Conservation (phyloP, 129 eudicot species). For the Pseudognaphalium luteoalbum region DNA sequence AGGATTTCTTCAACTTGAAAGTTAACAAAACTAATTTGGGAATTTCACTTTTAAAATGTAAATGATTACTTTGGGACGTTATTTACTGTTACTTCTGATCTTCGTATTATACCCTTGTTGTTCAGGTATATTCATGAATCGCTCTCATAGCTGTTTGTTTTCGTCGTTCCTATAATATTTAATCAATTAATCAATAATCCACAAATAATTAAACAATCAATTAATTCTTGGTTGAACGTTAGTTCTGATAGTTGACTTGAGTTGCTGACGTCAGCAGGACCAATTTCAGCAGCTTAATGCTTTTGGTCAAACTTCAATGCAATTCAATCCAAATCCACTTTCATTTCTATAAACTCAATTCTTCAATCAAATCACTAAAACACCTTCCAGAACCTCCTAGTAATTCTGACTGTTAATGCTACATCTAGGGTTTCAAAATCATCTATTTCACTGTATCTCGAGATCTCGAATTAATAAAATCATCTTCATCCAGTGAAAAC, state of each 20-base stretch:
- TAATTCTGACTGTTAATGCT: too few species aligned
- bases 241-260: too few species aligned
- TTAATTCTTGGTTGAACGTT: background rate
- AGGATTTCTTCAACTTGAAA: too few species aligned
- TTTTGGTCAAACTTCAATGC: constrained; percentile 8
- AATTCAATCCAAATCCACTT: background rate
- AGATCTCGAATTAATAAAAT: too few species aligned
- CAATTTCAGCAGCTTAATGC: background rate
- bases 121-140: background rate
- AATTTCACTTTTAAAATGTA: too few species aligned
- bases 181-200: too few species aligned
- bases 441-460: background rate
- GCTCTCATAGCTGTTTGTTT: background rate
- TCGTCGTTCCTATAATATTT: background rate
- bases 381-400: too few species aligned
- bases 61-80: too few species aligned
- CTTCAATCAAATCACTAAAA: background rate
- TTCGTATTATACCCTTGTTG: background rate
- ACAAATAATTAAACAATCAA: too few species aligned
- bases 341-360: background rate
- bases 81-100: too few species aligned
- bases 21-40: too few species aligned
- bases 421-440: constrained; percentile 6
- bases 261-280: constrained; percentile 2
- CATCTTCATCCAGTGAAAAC: constrained; percentile 8